Evolutionary conservation across 1,139 yeast genomes (phyloP), one percentile per base, ranked within the genome.

Genomic region (Debaryomyces fabryi): DNA sequence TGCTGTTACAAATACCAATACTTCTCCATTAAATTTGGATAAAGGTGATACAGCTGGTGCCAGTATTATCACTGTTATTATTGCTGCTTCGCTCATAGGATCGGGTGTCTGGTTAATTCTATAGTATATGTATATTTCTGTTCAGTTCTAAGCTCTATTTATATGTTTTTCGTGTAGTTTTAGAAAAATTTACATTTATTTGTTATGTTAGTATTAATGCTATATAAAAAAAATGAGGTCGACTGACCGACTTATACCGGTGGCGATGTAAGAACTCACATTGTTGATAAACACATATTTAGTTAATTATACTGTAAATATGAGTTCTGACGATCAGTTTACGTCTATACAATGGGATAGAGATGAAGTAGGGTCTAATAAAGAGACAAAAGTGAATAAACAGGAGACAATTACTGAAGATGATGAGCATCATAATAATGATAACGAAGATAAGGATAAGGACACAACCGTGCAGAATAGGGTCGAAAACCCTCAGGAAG

Each of bases 41-140:
- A 62, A 71, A 1, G 87, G 86, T 45, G 97, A 90, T 62, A 79
- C 71, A 53, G 97, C 95, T 0, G 97, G 97, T 49, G 97, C 97
- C 0, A 89, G 93, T 42, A 81, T 91, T 45, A 82, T 91, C 51
- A 92, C 97, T 2, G 89, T 87, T 7, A 64, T 90, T 30, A 75
- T 90, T 44, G 86, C 91, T 46, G 76, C 82, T 3, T 76, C 86
- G 3, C 70, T 89, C 43, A 69, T 88, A 35, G 88, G 82, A 5
- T 71, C 86, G 36, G 84, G 86, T 36, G 76, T 82, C 33, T 92
- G 97, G 97, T 76, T 90, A 65, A 68, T 88, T 34, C 52, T 64
- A 45, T 64, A 56, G 49, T 20, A 15, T 34, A 18, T 38, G 30
- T 45, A 15, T 41, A 42, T 34, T 21, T 23, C 27, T 34, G 23